A percentile compares a stretch with the other conserved stretches of the same genome.
Evolutionary conservation across 2,329 filamentous ascomycete species (phyloP).

Genomic region (Botrytis tulipae): DNA sequence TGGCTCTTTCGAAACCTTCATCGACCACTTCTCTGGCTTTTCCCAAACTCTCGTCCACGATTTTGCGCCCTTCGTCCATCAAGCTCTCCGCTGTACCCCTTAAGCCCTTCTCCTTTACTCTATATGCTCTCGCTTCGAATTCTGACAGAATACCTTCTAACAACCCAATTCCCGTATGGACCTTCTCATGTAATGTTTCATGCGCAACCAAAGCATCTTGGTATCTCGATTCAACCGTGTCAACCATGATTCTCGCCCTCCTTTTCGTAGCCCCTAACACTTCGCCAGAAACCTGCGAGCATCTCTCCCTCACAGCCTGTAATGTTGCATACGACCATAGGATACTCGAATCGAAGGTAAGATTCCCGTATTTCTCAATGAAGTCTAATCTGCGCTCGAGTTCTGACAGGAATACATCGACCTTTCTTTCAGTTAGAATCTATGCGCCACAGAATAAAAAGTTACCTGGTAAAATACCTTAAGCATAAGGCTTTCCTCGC

Average conservation of each 20-base stretch:
- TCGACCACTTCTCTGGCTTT: constrained; percentile 75
- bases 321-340: constrained; percentile 82
- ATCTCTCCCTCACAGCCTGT: constrained; percentile 81
- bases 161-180: constrained; percentile 78
- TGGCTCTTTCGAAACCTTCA: constrained; percentile 78
- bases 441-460: neutral
- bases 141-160: constrained; percentile 84
- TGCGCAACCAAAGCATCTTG: constrained; percentile 81
- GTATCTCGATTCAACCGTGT: constrained; percentile 85
- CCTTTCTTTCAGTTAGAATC: constrained; percentile 43
- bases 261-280: constrained; percentile 83
- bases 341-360: constrained; percentile 79
- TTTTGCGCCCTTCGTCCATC: constrained; percentile 74
- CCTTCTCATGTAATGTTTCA: constrained; percentile 88
- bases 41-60: constrained; percentile 75
- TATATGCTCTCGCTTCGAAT: constrained; percentile 78
- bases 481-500: constrained; percentile 59
- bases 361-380: constrained; percentile 82
- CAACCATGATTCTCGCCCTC: constrained; percentile 83
- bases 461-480: constrained; percentile 44
- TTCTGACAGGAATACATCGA: constrained; percentile 80
- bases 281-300: constrained; percentile 85
- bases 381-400: constrained; percentile 83
- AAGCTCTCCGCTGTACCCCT: constrained; percentile 69
- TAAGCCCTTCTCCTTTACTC: constrained; percentile 74